Evolutionary conservation across 208 protist genomes (phyloP).

Genomic region (Trichomonas tenax): DNA sequence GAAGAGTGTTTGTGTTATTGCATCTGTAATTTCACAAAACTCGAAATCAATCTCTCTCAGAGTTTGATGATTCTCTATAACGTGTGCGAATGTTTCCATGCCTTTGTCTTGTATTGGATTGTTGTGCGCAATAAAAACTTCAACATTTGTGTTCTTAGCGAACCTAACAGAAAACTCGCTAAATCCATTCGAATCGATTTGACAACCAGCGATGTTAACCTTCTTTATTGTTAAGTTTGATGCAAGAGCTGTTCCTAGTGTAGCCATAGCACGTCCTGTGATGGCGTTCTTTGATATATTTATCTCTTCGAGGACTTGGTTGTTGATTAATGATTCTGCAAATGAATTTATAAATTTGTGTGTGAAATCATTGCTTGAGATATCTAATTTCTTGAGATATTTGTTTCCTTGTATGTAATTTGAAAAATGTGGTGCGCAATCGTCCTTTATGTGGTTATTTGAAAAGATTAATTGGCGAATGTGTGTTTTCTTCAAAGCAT

Average conservation of each 20-base stretch:
- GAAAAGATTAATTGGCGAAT: not conserved
- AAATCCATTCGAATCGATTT: not conserved
- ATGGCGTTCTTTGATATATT: not conserved
- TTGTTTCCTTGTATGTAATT: not conserved
- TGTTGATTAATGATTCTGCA: not conserved
- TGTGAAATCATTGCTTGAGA: not conserved
- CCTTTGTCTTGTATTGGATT: not conserved
- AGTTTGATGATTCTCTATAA: not conserved
- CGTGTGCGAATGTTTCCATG: not conserved
- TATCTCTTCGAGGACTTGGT: not conserved
- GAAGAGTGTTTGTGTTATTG: not conserved
- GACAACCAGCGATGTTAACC: not conserved
- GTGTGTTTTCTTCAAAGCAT: not conserved
- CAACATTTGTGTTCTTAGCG: not conserved
- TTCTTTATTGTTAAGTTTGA: not conserved
- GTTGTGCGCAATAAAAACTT: not conserved
- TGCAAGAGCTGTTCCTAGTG: not conserved
- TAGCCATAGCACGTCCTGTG: not conserved
- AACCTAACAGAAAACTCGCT: not conserved
- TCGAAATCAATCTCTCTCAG: not conserved
- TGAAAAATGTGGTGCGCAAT: not conserved
- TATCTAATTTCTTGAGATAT: not conserved
- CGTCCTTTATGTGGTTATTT: conserved; percentile 3
- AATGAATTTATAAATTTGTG: not conserved
- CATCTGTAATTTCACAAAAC: not conserved